Evolutionary conservation across 306 rosid genomes (phyloP), one percentile per base, ranked within the genome.

Genomic region (Biancaea sappan): DNA sequence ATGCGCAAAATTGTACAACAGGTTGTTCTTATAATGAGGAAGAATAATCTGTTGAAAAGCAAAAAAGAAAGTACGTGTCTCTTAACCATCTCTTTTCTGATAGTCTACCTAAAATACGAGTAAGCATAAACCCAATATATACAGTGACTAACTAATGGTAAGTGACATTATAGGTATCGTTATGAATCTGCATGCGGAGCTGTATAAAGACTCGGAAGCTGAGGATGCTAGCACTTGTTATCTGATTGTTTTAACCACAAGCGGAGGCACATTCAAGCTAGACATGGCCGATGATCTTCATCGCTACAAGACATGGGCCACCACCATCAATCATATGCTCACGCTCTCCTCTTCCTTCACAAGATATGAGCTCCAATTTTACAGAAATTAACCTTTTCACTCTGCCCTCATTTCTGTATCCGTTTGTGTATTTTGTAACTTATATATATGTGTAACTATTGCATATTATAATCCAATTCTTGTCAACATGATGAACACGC

Each of bases 211-310:
- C 22, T 84, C 92, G 52, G 90, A 86, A 70, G 83, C 54, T 8
- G 89, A 87, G 58, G 85, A 72, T 24, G 79, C 22, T 35, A 83
- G 79, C n/a, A 92, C 94, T 4, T 91, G 99, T 66, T 92, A 95
- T 85, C 81, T 88, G 13, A 79, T 92, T 3, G 96, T 87, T 18
- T 77, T 95, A 61, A 78, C 86, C 0, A 94, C 99, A 43, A 90
- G 84, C 67, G 82, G 80, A 77, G 99, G 99, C 3, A 60, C 67
- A 7, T 90, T 92, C 92, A 92, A 95, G 86, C 82, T 95, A 46
- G 99, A 92, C 83, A 88, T 95, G 96, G 93, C 66, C 0, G 89
- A 84, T 74, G 91, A 92, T 81, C 80, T 74, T 72, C 86, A 80
- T 12, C 88, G 85, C 19, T 90, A 92, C 81, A 90, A 83, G 71